A percentile compares a stretch with the other conserved stretches of the same genome.
These are phyloP conservation scores for Lichtheimia ramosa DNA, from an alignment of 371 early-diverging fungal species.

Conservation along the genomic window DNA sequence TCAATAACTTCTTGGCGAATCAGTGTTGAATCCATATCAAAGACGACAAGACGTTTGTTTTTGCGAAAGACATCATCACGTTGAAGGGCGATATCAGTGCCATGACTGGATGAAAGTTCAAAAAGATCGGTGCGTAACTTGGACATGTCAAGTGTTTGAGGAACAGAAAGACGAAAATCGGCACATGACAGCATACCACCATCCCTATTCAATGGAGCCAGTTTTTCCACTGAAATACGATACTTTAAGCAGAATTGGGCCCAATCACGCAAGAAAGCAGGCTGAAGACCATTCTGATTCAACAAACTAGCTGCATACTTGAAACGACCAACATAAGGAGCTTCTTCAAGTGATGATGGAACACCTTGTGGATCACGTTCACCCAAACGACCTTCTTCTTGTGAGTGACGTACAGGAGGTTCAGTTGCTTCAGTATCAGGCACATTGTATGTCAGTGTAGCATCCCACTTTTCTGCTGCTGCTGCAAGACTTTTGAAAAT, in stretches of 20 bases:
- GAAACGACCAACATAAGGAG: slow-evolving; percentile 76
- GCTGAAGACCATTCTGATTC: slow-evolving; percentile 73
- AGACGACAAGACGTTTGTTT: slow-evolving; percentile 92
- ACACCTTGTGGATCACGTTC: slow-evolving; percentile 29
- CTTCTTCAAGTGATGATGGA: slow-evolving; percentile 72
- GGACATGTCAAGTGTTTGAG: slow-evolving; percentile 59
- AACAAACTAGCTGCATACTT: slow-evolving; percentile 85
- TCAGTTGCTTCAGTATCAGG: slow-evolving; percentile 70
- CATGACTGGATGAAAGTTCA: slow-evolving; percentile 64
- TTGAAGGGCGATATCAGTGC: slow-evolving; percentile 87
- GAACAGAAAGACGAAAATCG: slow-evolving; percentile 80
- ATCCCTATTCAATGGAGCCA: slow-evolving; percentile 70
- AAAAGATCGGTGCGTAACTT: slow-evolving; percentile 69
- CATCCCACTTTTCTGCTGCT: slow-evolving; percentile 83
- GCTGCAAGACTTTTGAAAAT: slow-evolving; percentile 75
- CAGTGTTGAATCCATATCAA: slow-evolving; percentile 98
- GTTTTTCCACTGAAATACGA: slow-evolving; percentile 80
- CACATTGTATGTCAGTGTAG: slow-evolving; percentile 74
- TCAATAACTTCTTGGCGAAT: slow-evolving; percentile 99
- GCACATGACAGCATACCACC: slow-evolving; percentile 63
- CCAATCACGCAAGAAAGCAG: slow-evolving; percentile 76
- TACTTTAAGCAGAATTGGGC: slow-evolving; percentile 66
- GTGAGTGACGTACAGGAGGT: slow-evolving; percentile 34
- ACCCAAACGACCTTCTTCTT: slow-evolving; percentile 21
- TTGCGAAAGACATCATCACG: slow-evolving; percentile 84